Evolutionary conservation across 352 stramenopile species (phyloP).

Genomic region (Globisporangium cystogenes): DNA sequence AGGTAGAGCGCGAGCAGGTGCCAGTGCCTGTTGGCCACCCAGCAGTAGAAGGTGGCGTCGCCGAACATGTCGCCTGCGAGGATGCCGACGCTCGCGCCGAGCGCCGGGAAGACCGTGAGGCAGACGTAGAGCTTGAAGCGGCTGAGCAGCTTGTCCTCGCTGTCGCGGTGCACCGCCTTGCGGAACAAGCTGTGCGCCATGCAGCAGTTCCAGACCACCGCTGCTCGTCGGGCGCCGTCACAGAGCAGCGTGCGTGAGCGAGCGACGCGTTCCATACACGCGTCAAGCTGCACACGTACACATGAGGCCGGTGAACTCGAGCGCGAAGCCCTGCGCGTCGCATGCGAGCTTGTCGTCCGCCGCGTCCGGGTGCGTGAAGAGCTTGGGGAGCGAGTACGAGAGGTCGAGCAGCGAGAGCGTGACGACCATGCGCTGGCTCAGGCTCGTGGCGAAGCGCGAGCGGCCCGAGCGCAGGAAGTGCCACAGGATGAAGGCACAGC

Average conservation of each 20-base stretch:
- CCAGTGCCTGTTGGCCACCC: constrained; percentile 38
- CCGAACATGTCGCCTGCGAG: constrained; percentile 30
- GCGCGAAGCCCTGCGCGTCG: constrained; percentile 44
- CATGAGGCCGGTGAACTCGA: constrained; percentile 51
- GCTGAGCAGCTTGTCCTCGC: constrained; percentile 48
- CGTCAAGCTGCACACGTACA: constrained; percentile 18
- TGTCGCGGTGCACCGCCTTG: constrained; percentile 63
- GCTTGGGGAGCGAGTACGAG: constrained; percentile 39
- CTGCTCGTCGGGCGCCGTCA: constrained; percentile 8
- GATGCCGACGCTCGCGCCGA: constrained; percentile 28
- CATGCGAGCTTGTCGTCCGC: constrained; percentile 21
- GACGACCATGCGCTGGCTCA: constrained; percentile 69
- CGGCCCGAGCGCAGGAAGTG: constrained; percentile 29
- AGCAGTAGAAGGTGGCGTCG: constrained; percentile 76
- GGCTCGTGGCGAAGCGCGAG: constrained; percentile 19
- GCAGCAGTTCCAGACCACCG: constrained; percentile 62
- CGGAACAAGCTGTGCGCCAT: constrained; percentile 71
- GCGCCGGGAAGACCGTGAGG: constrained; percentile 35
- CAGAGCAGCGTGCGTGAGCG: neutral
- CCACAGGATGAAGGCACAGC: constrained; percentile 41
- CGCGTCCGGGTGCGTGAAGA: constrained; percentile 29
- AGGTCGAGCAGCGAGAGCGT: constrained; percentile 65
- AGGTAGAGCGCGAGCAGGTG: constrained; percentile 61
- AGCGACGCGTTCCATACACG: neutral
- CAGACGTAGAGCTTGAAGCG: constrained; percentile 57